Evolutionary conservation across 352 stramenopile genomes (phyloP).

Genomic region (Globisporangium perplexum): DNA sequence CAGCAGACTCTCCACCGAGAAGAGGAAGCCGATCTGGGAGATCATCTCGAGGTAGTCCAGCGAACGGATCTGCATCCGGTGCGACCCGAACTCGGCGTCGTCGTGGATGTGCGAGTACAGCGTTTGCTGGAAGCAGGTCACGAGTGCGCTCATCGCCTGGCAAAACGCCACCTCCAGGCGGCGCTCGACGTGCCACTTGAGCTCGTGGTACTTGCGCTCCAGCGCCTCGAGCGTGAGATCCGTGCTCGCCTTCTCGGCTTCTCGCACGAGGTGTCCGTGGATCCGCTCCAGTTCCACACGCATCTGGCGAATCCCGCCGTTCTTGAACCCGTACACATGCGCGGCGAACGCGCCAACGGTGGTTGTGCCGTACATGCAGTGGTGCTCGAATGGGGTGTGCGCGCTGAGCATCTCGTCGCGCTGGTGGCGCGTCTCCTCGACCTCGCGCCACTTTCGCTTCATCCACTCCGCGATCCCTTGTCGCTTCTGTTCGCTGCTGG

Average conservation of each 20-base stretch:
- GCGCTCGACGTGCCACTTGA: conserved; percentile 82
- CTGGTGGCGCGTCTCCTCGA: conserved; percentile 5
- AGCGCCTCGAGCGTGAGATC: conserved; percentile 71
- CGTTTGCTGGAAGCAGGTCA: conserved; percentile 84
- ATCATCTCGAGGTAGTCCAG: conserved; percentile 75
- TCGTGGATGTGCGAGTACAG: conserved; percentile 74
- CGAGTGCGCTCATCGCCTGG: conserved; percentile 73
- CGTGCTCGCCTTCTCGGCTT: conserved; percentile 43
- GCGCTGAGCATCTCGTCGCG: conserved; percentile 3
- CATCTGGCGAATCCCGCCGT: conserved; percentile 71
- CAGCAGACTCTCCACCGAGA: conserved; percentile 80
- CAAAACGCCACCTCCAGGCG: conserved; percentile 81
- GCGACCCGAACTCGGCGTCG: conserved; percentile 24
- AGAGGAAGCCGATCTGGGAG: conserved; percentile 65
- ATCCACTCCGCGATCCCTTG: conserved; percentile 14
- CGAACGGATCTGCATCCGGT: conserved; percentile 27
- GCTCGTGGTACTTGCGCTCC: conserved; percentile 71
- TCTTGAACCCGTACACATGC: conserved; percentile 81
- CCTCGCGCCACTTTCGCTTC: conserved; percentile 16
- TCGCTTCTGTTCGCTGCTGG: conserved; percentile 8
- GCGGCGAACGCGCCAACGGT: conserved; percentile 81
- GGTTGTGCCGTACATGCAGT: conserved; percentile 72
- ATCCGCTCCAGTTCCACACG: conserved; percentile 58
- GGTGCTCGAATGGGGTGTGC: conserved; percentile 35
- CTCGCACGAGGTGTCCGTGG: conserved; percentile 37